Evolutionary conservation across 108 stramenopile species (phyloP).

Genomic region (Nitzschia inconspicua): DNA sequence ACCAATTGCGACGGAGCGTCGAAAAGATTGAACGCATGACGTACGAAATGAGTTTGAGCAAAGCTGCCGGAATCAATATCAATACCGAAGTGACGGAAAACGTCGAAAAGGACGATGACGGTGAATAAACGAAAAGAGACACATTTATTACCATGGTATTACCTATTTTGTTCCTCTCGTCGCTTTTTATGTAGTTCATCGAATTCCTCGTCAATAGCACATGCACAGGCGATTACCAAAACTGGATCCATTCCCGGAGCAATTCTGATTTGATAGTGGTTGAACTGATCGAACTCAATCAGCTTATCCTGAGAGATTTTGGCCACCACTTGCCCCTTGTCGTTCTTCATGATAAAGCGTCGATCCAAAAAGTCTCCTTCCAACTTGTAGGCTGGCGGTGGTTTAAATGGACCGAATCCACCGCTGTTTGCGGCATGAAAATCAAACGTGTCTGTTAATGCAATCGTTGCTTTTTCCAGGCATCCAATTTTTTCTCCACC

Average conservation of each 20-base stretch:
- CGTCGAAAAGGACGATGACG: not conserved
- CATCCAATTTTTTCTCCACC: constrained; percentile 71
- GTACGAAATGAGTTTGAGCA: constrained; percentile 79
- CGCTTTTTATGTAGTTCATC: constrained; percentile 71
- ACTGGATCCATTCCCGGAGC: constrained; percentile 75
- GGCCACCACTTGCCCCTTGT: constrained; percentile 58
- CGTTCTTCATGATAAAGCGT: constrained; percentile 58
- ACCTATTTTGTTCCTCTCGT: constrained; percentile 22
- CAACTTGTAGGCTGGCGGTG: constrained; percentile 54
- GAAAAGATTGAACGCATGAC: constrained; percentile 81
- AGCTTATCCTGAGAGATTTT: constrained; percentile 55
- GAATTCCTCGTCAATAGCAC: constrained; percentile 84
- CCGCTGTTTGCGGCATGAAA: constrained; percentile 59
- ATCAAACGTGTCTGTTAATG: constrained; percentile 73
- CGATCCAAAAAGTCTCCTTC: constrained; percentile 79
- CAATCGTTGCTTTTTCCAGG: constrained; percentile 65
- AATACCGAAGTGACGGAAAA: constrained; percentile 15
- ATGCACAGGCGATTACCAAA: constrained; percentile 70
- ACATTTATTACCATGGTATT: not conserved
- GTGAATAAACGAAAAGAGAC: not conserved
- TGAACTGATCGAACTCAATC: constrained; percentile 69
- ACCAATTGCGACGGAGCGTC: constrained; percentile 44
- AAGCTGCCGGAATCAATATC: constrained; percentile 54
- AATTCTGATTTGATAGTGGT: constrained; percentile 76
- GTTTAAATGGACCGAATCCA: constrained; percentile 56